Conservation (phyloP, 306 rosid genomes). For the Sophora flavescens region DNA sequence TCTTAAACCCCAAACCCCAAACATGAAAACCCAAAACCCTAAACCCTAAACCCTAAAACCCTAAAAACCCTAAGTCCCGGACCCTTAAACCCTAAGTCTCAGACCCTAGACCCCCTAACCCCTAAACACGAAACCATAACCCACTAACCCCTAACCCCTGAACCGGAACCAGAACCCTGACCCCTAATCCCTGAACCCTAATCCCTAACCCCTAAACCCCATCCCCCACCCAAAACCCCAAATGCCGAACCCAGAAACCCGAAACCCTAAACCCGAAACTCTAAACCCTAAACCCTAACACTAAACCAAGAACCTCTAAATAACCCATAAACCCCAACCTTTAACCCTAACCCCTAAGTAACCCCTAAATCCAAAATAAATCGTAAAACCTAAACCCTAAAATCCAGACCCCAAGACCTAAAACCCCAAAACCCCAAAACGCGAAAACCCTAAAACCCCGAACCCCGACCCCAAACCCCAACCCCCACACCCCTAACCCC, state of each 20-base stretch:
- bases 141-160: conserved; percentile 27
- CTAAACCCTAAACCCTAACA: not conserved
- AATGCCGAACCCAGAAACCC: conserved; percentile 34
- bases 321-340: too few species aligned
- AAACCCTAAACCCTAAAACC: conserved; percentile 24
- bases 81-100: too few species aligned
- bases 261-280: conserved; percentile 33
- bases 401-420: not conserved
- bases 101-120: too few species aligned
- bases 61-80: conserved; percentile 21
- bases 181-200: conserved; percentile 22
- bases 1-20: conserved; percentile 34
- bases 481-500: too few species aligned
- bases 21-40: conserved; percentile 28
- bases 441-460: conserved; percentile 22
- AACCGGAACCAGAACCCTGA: conserved; percentile 12
- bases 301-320: too few species aligned
- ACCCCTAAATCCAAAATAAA: too few species aligned
- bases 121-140: too few species aligned
- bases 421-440: conserved; percentile 38
- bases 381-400: too few species aligned
- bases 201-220: conserved; percentile 33
- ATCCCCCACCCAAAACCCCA: not conserved
- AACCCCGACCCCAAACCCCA: too few species aligned
- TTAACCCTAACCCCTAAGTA: too few species aligned